phyloP scores from a whole-genome alignment of 441 rosid genomes.

The Adansonia rubrostipa region DNA sequence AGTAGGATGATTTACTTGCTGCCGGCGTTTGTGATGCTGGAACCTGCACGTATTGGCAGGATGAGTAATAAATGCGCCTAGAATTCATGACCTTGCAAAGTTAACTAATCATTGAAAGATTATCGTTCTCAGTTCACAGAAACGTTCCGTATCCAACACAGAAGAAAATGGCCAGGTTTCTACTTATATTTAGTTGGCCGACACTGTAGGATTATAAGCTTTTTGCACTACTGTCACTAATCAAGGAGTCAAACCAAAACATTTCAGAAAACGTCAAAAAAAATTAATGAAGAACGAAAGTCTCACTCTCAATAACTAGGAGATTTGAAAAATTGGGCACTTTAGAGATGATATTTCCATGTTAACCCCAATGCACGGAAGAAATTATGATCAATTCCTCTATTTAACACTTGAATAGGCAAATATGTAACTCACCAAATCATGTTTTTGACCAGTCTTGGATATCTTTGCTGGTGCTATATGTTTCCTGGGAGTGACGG shows the following conservation, averaged over 20 bases:
- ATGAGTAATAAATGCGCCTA: neutral
- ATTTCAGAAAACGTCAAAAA: neutral
- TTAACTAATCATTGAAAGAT: neutral
- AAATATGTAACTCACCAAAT: conserved; percentile 47
- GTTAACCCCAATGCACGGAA: neutral
- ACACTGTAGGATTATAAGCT: neutral
- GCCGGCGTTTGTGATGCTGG: conserved; percentile 36
- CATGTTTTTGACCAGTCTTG: conserved; percentile 45
- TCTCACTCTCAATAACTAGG: neutral
- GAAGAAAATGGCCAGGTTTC: neutral
- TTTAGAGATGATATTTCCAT: neutral
- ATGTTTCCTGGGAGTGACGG: conserved; percentile 49
- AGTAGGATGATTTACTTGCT: conserved; percentile 33
- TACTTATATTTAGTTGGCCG: neutral
- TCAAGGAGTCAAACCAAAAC: neutral
- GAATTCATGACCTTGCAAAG: conserved; percentile 1
- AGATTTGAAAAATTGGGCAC: neutral
- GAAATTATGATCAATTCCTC: conserved; percentile 9
- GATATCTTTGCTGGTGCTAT: conserved; percentile 46
- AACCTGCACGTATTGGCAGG: conserved; percentile 36
- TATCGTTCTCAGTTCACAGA: neutral
- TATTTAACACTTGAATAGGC: neutral
- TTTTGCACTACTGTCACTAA: neutral
- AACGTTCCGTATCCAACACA: neutral
- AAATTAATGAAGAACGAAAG: neutral